Evolutionary conservation across 164 flowering plant genomes (phyloP), one percentile per base, ranked within the genome.

Genomic region (Macadamia integrifolia): DNA sequence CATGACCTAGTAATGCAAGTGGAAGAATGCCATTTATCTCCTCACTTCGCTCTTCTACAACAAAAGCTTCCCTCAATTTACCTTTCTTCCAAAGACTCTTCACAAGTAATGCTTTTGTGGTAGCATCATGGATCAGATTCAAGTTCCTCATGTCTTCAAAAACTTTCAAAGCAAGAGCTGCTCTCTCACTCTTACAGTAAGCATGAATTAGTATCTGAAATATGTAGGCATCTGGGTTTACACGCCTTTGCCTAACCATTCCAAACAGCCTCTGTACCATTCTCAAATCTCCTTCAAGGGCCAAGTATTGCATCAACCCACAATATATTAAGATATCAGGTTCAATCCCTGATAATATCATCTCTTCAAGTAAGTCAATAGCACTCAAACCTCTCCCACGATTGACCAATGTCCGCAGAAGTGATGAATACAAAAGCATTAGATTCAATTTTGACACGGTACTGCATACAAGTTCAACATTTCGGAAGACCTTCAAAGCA

Each of bases 11-110:
- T 74, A 82, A 70, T 60, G 82, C 79, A 58, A 71, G 80, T 30
- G 95, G 92, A 79, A 85, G 80, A 35, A 32, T 66, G 30, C 62
- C 72, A 62, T 69, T 75, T 43, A 66, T 72, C 57, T 83, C 85
- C 75, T 82, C 86, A 69, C 80, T 74, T 61, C 70, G 83, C 74
- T 90, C 94, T 76, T 86, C 89, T 10, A 90, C 89, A 49, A 58
- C 58, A 56, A 97, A 93, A 28, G 97, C 99, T 82, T 94, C 98
- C 77, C 84, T 79, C 53, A 87, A 77, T 79, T 78, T 90, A 11
- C 91, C 95, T 80, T 94, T 97, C 69, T 83, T 86, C 97, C 99
- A 92, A 8, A 94, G 87, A 78, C 97, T 81, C 71, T 82, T 94
- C 67, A 90, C 89, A 49, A 94, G 97, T 78, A 89, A 75, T 7